Evolutionary conservation across 1,139 yeast genomes (phyloP), one percentile per base, ranked within the genome.

Genomic region (Arxiozyma telluris): DNA sequence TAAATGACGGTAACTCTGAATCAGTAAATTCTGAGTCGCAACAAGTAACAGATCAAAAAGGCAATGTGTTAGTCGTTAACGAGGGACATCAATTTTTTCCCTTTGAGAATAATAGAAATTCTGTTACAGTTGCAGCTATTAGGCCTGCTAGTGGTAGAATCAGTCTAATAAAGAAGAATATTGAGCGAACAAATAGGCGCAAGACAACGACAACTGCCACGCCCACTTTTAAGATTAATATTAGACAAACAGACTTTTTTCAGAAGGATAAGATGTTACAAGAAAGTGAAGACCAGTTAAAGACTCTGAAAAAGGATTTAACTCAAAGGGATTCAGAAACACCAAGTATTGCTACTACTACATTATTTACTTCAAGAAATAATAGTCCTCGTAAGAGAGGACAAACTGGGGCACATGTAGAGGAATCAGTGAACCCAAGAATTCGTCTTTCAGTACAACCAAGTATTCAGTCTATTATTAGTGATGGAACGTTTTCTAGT

Each of bases 71-170:
- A 34, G n/a, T 15, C n/a, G 4, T 6, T 15, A 15, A 34, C 6
- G 39, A 15, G 6, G 8, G 6, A n/a, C 39, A 15, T 15, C 39
- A 12, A 34, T 34, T 15, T 34, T 34, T 4, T 8, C n/a, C 49
- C 17, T 12, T 34, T n/a, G 39, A 8, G 18, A 43, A 20, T 23
- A 47, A 34, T 22, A 30, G 44, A 34, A 38, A 39, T 4, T n/a
- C 21, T 22, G 41, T 41, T 17, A 47, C 51, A 46, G 54, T 50
- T 41, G 57, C 59, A 8, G 61, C 55, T 1, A 54, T 62, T 6
- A 58, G 65, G 50, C 66, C 66, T 22, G 61, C 69, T 4, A 67
- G 71, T 53, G 72, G 72, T 11, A 59, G 72, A 47, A 67, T 68
- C 11, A 68, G 71, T 53, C 61, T 66, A 44, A 46, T 55, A 3